Evolutionary conservation across 805 yeast species (phyloP).

Genomic region (Priceomyces haplophilus): DNA sequence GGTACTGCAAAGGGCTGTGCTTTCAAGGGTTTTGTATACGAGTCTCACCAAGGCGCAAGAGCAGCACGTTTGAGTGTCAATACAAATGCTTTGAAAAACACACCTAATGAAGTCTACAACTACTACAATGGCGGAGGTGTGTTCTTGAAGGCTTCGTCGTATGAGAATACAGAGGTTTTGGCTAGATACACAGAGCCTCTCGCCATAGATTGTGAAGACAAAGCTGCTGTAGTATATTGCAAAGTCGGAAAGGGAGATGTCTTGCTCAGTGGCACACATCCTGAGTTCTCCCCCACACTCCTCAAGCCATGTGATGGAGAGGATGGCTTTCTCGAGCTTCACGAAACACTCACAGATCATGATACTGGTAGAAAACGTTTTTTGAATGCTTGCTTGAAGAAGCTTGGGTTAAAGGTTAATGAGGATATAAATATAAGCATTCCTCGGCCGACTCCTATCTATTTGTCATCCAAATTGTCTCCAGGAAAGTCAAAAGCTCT

Average conservation of each 20-base stretch:
- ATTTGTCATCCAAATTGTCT: conserved; percentile 43
- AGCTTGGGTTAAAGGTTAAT: conserved; percentile 70
- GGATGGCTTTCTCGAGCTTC: conserved; percentile 30
- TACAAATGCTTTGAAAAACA: conserved; percentile 24
- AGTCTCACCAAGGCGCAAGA: conserved; percentile 70
- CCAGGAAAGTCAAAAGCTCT: conserved; percentile 31
- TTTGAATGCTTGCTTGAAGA: conserved; percentile 52
- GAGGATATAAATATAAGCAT: conserved; percentile 40
- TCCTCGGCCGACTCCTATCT: conserved; percentile 70
- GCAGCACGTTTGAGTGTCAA: conserved; percentile 50
- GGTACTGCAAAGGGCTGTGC: conserved; percentile 84
- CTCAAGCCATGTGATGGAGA: conserved; percentile 36
- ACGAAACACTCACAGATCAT: conserved; percentile 31
- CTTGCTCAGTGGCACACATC: conserved; percentile 81
- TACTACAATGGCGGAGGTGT: conserved; percentile 91
- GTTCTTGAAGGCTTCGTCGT: conserved; percentile 70
- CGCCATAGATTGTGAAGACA: conserved; percentile 44
- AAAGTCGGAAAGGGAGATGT: conserved; percentile 73
- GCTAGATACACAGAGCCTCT: conserved; percentile 61
- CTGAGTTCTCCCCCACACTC: conserved; percentile 69
- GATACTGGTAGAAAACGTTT: conserved; percentile 54
- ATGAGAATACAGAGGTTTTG: conserved; percentile 61
- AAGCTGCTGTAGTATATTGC: conserved; percentile 73
- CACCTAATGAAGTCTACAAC: conserved; percentile 24
- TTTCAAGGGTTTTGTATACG: conserved; percentile 74